Evolutionary conservation across 2,329 filamentous ascomycete species (phyloP).

Genomic region (Neofusicoccum umdonicola): DNA sequence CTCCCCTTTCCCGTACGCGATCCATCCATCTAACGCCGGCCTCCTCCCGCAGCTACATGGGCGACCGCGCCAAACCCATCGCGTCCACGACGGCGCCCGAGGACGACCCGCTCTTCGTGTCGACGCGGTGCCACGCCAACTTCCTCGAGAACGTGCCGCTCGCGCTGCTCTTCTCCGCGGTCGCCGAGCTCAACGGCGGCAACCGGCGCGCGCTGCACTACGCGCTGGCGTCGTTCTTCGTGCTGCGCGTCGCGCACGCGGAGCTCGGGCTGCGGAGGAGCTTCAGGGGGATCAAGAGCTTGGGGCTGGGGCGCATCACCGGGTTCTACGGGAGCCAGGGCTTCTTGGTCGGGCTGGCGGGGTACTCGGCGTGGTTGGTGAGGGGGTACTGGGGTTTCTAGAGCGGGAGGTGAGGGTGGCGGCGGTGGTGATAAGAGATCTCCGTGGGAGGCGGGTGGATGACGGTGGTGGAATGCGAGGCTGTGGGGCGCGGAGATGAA

Average conservation of each 20-base stretch:
- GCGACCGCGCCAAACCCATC: conserved; percentile 22
- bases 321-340: conserved; percentile 34
- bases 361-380: conserved; percentile 32
- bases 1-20: background rate
- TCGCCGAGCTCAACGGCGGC: conserved; percentile 48
- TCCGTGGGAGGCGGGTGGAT: too few species aligned
- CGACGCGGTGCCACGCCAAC: conserved; percentile 39
- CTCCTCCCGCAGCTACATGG: conserved; percentile 23
- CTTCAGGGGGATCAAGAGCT: conserved; percentile 20
- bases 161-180: conserved; percentile 35
- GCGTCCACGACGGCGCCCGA: background rate
- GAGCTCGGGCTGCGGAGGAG: conserved; percentile 37
- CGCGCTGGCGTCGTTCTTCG: conserved; percentile 39
- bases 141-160: conserved; percentile 47
- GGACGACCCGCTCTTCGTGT: conserved; percentile 30
- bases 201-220: conserved; percentile 38
- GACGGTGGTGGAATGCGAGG: background rate
- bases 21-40: background rate
- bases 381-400: conserved; percentile 29
- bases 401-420: background rate
- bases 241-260: conserved; percentile 38
- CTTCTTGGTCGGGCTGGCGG: conserved; percentile 27
- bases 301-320: conserved; percentile 26
- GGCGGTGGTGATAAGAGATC: too few species aligned
- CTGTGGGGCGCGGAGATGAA: background rate